Conservation (phyloP, 345 rosid species). For the Erucastrum elatum region DNA sequence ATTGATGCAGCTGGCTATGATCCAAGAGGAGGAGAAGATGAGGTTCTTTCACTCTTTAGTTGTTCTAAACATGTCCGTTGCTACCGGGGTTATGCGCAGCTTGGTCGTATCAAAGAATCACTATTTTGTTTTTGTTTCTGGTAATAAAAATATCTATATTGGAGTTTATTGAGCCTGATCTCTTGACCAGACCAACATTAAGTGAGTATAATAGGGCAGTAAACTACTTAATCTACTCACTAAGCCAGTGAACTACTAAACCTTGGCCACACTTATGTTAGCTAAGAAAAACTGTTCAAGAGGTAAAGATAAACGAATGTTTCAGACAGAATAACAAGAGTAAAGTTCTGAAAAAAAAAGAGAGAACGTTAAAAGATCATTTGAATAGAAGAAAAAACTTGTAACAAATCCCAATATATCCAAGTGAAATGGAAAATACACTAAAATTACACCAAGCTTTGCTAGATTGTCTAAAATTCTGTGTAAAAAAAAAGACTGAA, state of each 20-base stretch:
- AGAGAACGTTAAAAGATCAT: not conserved
- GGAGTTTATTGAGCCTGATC: too few species aligned
- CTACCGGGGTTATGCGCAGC: not conserved
- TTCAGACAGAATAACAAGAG: not conserved
- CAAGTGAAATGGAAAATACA: constrained; percentile 23
- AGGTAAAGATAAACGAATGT: not conserved
- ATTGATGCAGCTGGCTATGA: not conserved
- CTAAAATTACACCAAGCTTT: constrained; percentile 27
- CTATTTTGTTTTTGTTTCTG: too few species aligned
- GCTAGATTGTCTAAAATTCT: constrained; percentile 28
- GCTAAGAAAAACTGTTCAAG: not conserved
- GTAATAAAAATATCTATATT: too few species aligned
- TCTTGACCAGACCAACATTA: too few species aligned
- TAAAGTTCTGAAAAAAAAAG: not conserved
- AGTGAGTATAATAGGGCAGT: too few species aligned
- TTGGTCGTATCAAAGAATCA: not conserved
- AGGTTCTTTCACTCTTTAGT: not conserved
- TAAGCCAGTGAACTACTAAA: not conserved
- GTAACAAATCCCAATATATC: constrained; percentile 18
- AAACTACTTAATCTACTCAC: too few species aligned
- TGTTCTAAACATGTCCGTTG: not conserved
- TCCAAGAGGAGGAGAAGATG: not conserved
- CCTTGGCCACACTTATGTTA: not conserved
- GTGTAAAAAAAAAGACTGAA: constrained; percentile 12
- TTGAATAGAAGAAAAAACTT: not conserved